These are phyloP conservation scores for Diaporthe vexans DNA, from an alignment of 2,329 filamentous ascomycete genomes.

Conservation along the genomic window DNA sequence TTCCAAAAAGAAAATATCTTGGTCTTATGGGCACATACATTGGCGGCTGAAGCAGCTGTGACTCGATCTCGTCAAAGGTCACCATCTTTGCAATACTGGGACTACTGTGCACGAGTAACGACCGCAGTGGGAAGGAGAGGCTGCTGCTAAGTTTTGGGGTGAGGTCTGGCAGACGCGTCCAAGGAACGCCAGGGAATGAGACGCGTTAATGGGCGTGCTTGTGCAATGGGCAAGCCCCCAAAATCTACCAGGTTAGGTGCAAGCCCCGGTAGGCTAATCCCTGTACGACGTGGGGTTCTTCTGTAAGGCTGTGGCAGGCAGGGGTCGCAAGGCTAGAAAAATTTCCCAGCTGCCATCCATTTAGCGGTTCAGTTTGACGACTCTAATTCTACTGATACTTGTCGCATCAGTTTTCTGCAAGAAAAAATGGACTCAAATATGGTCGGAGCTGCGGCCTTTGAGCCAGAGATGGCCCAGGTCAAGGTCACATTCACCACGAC, in stretches of 20 bases:
- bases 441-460: conserved; percentile 47
- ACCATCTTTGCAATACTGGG: conserved; percentile 55
- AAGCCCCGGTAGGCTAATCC: not conserved
- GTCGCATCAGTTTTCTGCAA: conserved; percentile 26
- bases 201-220: conserved; percentile 36
- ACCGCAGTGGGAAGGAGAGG: not conserved
- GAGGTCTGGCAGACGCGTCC: conserved; percentile 39
- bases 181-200: conserved; percentile 17
- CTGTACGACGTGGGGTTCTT: conserved; percentile 30
- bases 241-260: not conserved
- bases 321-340: conserved; percentile 39
- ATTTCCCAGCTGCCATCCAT: conserved; percentile 31
- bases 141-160: not conserved
- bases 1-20: conserved; percentile 2
- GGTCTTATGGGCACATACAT: conserved; percentile 55
- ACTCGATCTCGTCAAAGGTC: conserved; percentile 57
- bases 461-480: conserved; percentile 64
- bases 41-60: conserved; percentile 62
- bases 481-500: conserved; percentile 78
- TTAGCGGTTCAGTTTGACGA: not conserved
- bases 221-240: not conserved
- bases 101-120: conserved; percentile 8
- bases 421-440: conserved; percentile 44
- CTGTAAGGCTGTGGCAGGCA: conserved; percentile 34
- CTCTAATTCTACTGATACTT: not conserved